Evolutionary conservation across 805 yeast genomes (phyloP), one percentile per base, ranked within the genome.

Genomic region (Ogataea philodendri): DNA sequence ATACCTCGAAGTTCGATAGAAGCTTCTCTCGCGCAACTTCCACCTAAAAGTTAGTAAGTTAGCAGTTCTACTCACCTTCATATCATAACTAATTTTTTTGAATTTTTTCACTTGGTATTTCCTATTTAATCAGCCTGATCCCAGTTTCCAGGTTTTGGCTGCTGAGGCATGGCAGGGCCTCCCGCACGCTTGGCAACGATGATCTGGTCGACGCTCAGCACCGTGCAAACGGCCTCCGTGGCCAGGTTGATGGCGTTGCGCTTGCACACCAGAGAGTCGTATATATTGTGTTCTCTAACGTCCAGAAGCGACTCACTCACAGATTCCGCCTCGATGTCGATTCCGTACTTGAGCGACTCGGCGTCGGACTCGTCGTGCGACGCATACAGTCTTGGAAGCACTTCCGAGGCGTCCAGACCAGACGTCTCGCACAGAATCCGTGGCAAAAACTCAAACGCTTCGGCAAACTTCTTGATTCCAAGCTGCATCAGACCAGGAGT

Each of bases 111-210:
- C 23, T 15, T n/a, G 16, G 19, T 27, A 20, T 24, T 13, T 16
- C 16, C 27, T 25, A 30, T 19, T 30, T 41, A 87, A 65, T 89
- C 96, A 42, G 74, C 96, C 63, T 82, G 93, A 57, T 88, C 97
- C 97, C 97, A 88, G 67, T 87, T 88, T 43, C 96, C 96, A 29
- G 93, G 90, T 62, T 78, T 79, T 49, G 81, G 82, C 57, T 84
- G 94, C 52, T 72, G 67, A 21, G 96, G 96, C 74, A 88, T 81
- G 20, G 69, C 80, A 31, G 98, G 98, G 15, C 98, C 98, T 48
- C 98, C 98, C 2, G 97, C 97, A 60, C 96, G 79, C 76, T 90
- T 90, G 28, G 98, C 97, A 93, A 90, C 93, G 59, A 90, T 93
- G 54, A 90, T 90, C 72, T 90, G 97, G 62, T 93, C 97, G 32